phyloP scores from a whole-genome alignment of 2,329 filamentous ascomycete genomes.

The Fulvia fulva region DNA sequence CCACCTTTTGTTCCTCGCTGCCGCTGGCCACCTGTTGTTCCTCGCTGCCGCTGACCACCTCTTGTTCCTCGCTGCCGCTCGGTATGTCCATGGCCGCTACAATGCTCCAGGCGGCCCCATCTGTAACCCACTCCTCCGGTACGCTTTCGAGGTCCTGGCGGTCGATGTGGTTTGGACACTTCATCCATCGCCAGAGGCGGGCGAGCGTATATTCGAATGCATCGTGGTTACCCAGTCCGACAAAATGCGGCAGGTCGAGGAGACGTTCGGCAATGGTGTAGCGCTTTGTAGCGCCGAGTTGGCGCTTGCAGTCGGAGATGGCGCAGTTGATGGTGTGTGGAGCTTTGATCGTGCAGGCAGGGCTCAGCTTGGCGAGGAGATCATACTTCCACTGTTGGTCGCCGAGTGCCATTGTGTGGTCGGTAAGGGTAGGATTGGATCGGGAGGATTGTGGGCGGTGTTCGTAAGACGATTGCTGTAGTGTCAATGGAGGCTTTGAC shows the following conservation, averaged over 20 bases:
- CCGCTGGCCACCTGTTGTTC: no score
- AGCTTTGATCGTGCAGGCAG: background rate
- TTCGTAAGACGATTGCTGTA: no score
- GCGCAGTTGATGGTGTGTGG: background rate
- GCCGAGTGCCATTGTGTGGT: no score
- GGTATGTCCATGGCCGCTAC: background rate
- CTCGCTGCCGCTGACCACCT: background rate
- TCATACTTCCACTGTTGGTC: no score
- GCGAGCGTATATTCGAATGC: background rate
- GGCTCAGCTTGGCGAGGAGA: no score
- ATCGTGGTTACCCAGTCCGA: background rate
- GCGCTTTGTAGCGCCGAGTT: background rate
- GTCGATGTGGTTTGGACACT: background rate
- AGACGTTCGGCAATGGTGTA: background rate
- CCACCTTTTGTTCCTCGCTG: no score
- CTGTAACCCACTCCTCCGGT: background rate
- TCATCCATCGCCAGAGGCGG: background rate
- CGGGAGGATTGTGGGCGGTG: no score
- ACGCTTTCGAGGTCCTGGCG: background rate
- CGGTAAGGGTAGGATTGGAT: no score
- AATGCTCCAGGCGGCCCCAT: background rate
- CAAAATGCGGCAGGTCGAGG: background rate
- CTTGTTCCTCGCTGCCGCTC: no score
- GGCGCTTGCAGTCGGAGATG: background rate
- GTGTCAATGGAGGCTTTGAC: no score